A percentile compares a stretch with the other conserved stretches of the same genome.
These are phyloP conservation scores for Penicillium carneum DNA, from an alignment of 2,329 filamentous ascomycete species.

Conservation along the genomic window DNA sequence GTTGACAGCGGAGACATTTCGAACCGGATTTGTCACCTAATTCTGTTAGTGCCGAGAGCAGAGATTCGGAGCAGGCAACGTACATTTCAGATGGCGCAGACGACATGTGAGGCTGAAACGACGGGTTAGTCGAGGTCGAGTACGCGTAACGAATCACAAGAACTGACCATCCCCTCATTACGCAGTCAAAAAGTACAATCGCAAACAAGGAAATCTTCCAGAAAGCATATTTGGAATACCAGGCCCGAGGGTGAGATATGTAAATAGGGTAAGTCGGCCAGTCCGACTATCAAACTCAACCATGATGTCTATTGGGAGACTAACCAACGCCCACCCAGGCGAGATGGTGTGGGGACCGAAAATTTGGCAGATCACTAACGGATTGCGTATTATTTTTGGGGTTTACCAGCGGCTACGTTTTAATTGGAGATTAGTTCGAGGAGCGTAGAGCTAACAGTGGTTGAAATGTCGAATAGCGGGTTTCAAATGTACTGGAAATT, in stretches of 20 bases:
- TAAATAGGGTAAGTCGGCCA: conserved; percentile 20
- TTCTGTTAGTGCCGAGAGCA: background rate
- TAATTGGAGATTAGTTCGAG: conserved; percentile 31
- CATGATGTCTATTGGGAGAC: conserved; percentile 2
- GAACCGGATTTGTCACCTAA: conserved; percentile 47
- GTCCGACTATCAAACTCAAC: conserved; percentile 1
- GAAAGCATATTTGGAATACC: conserved; percentile 29
- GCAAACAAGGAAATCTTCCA: conserved; percentile 36
- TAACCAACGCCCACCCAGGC: background rate
- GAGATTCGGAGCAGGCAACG: background rate
- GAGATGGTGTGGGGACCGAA: background rate
- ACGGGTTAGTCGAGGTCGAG: conserved; percentile 20
- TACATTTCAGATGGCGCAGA: conserved; percentile 51
- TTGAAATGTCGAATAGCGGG: background rate
- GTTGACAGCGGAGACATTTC: conserved; percentile 47
- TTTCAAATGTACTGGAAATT: conserved; percentile 17
- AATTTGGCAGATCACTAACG: conserved; percentile 23
- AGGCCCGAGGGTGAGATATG: conserved; percentile 22
- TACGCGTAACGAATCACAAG: background rate
- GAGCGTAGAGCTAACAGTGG: conserved; percentile 9
- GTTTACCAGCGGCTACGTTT: conserved; percentile 20
- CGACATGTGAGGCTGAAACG: conserved; percentile 46
- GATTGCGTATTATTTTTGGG: conserved; percentile 24
- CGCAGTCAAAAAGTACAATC: conserved; percentile 37
- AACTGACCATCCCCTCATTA: conserved; percentile 52